Conservation (phyloP, 2,329 filamentous ascomycete genomes). For the Sclerotinia spermophila region DNA sequence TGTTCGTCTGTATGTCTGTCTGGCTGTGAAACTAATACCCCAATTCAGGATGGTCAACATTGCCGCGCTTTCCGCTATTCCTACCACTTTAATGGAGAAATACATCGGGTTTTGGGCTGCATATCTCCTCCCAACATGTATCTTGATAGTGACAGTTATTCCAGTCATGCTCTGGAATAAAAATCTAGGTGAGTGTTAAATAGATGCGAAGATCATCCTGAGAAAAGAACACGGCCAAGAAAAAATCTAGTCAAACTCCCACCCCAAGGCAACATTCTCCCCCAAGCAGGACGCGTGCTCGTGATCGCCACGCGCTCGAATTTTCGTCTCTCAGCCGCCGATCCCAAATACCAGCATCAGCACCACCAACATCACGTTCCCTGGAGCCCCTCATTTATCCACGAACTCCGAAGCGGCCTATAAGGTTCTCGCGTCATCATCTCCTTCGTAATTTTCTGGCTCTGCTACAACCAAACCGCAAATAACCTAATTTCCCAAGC, state of each 20-base stretch:
- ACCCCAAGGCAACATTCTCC: neutral
- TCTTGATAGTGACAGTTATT: neutral
- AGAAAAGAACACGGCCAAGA: neutral
- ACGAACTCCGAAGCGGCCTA: neutral
- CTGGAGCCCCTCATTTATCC: neutral
- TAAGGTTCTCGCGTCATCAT: neutral
- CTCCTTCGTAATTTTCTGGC: neutral
- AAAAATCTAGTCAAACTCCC: neutral
- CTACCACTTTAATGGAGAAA: neutral
- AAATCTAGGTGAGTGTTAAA: neutral
- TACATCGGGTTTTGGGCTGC: neutral
- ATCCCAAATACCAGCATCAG: neutral
- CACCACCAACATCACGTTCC: too few species aligned
- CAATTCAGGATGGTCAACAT: neutral
- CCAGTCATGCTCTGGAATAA: neutral
- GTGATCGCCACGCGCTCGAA: neutral
- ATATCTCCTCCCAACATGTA: neutral
- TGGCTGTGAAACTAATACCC: too few species aligned
- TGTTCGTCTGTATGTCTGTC: too few species aligned
- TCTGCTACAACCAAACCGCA: neutral
- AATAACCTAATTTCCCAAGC: constrained; percentile 1
- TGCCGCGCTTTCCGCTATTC: neutral
- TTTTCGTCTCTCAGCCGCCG: neutral
- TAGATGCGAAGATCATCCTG: rapidly evolving
- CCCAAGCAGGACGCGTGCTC: neutral